Base-by-base conservation (phyloP, 2,329 filamentous ascomycete species). In the Dactylellina sp. region DNA sequence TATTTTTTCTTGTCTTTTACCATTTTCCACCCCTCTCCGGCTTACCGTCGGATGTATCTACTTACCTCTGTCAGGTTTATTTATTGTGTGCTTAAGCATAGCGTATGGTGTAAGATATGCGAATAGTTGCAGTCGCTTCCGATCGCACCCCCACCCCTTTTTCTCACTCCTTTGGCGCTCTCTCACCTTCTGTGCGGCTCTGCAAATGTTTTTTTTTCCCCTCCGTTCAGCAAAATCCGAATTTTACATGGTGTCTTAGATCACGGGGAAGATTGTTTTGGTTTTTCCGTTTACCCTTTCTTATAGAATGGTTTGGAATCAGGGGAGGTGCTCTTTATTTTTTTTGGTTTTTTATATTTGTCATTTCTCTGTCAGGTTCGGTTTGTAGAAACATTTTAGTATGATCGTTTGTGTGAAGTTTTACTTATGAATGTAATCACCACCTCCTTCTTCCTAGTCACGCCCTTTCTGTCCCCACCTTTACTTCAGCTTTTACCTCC, bases 341-440 rank as follows among this genome's bases (percentile, higher is more conserved):
- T 78, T 61, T 76, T 72, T 56, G 42, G 77, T 74, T 78, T 78
- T 68, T 78, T 75, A 65, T 18, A 66, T 77, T 78, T 61, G 75
- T 72, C 53, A 42, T 77, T 74, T 78, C 78, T 68, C 78, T 77
- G 78, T 77, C 77, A 78, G 59, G 57, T 76, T 75, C 50, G 52
- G 64, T 62, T 64, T 77, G 75, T 76, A 57, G 61, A 77, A 59
- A 68, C 59, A 63, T 61, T 71, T 50, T 56, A 53, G 72, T 28
- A 40, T 14, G 37, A 14, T 25, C 20, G 22, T 44, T 55, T 46
- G 35, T 37, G 28, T 32, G 28, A 32, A 32, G 28, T 32, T 32
- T 32, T 42, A 18, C 25, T 35, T 55, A 70, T 61, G 55, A 35
- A 55, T 70, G 55, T 60, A 70, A 62, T 62, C 39, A n/a, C n/a